These are phyloP conservation scores for Phytomonas francai DNA, from an alignment of 208 protist genomes.

Conservation along the genomic window DNA sequence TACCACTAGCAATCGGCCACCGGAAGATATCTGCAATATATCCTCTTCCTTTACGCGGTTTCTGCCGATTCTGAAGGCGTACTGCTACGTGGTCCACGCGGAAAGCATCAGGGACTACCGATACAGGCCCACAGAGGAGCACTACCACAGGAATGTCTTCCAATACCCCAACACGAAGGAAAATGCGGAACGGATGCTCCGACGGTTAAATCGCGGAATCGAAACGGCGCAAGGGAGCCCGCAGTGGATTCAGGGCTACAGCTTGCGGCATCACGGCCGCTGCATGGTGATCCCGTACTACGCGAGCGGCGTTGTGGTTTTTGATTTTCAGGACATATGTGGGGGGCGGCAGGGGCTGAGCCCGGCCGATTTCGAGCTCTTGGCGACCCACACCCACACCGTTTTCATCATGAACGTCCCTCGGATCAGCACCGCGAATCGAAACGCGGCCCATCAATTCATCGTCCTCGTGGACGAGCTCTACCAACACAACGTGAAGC, in stretches of 20 bases:
- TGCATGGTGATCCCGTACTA: slow-evolving; percentile 51
- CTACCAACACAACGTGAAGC: slow-evolving; percentile 86
- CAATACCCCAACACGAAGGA: slow-evolving; percentile 50
- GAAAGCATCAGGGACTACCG: slow-evolving; percentile 51
- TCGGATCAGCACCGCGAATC: slow-evolving; percentile 41
- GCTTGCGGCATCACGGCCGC: slow-evolving; percentile 61
- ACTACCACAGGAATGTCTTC: slow-evolving; percentile 44
- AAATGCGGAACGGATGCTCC: slow-evolving; percentile 35
- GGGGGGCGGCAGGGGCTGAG: slow-evolving; percentile 30
- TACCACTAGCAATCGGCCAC: slow-evolving; percentile 82
- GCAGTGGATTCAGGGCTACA: slow-evolving; percentile 38
- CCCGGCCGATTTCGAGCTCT: slow-evolving; percentile 64
- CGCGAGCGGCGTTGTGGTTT: slow-evolving; percentile 64
- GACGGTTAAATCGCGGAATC: slow-evolving; percentile 44
- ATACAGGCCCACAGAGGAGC: slow-evolving; percentile 19
- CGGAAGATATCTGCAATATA: slow-evolving; percentile 59
- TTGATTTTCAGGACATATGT: slow-evolving; percentile 80
- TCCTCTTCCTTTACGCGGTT: slow-evolving; percentile 62
- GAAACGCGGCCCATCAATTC: slow-evolving; percentile 77
- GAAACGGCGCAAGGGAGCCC: neutral
- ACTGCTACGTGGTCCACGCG: slow-evolving; percentile 69
- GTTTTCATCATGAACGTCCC: slow-evolving; percentile 78
- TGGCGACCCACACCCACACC: slow-evolving; percentile 69
- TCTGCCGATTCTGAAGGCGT: slow-evolving; percentile 38
- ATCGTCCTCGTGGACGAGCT: slow-evolving; percentile 83